phyloP scores from a whole-genome alignment of 495 filamentous ascomycete genomes.

The Zalerion maritima region DNA sequence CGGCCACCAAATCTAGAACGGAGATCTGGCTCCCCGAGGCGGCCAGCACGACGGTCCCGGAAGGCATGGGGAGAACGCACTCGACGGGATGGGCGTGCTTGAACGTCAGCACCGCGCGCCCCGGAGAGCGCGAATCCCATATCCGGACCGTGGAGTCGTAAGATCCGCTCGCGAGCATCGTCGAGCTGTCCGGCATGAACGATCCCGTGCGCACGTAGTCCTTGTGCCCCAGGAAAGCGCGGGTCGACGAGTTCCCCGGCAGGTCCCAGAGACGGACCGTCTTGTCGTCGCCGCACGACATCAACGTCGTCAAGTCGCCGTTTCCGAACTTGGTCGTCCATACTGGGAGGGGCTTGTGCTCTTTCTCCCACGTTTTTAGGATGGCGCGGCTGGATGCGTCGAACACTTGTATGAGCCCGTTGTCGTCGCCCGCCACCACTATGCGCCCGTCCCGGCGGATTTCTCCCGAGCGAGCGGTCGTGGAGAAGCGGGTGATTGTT shows the following conservation, averaged over 20 bases:
- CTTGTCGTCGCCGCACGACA: slow-evolving; percentile 78
- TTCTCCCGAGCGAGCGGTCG: slow-evolving; percentile 72
- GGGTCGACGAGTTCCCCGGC: slow-evolving; percentile 56
- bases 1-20: slow-evolving; percentile 89
- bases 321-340: slow-evolving; percentile 85
- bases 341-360: slow-evolving; percentile 90
- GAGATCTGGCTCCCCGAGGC: slow-evolving; percentile 76
- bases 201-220: slow-evolving; percentile 82
- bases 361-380: slow-evolving; percentile 87
- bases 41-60: slow-evolving; percentile 73
- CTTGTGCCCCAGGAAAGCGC: slow-evolving; percentile 70
- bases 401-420: slow-evolving; percentile 84
- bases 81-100: slow-evolving; percentile 83
- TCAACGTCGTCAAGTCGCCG: slow-evolving; percentile 64
- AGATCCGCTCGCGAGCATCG: slow-evolving; percentile 68
- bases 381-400: slow-evolving; percentile 80
- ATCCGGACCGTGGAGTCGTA: slow-evolving; percentile 89
- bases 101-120: slow-evolving; percentile 63
- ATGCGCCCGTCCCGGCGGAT: slow-evolving; percentile 81
- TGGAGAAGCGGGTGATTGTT: slow-evolving; percentile 83
- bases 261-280: slow-evolving; percentile 92
- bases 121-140: slow-evolving; percentile 74
- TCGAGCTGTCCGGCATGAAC: slow-evolving; percentile 70
- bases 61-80: slow-evolving; percentile 66
- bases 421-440: slow-evolving; percentile 78